phyloP scores from a whole-genome alignment of 1,284 basidiomycete genomes.

The Hypsizygus ulmarius region DNA sequence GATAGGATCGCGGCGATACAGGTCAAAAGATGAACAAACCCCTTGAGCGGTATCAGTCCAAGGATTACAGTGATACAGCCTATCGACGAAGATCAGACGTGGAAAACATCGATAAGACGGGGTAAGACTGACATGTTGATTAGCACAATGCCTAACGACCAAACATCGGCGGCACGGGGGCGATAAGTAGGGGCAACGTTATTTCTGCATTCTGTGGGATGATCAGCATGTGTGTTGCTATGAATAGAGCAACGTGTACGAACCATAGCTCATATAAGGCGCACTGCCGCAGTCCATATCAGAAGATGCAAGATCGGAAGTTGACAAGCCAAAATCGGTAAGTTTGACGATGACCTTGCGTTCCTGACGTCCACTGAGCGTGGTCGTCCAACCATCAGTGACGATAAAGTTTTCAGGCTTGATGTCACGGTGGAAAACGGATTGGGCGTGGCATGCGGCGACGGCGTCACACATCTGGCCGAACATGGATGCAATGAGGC shows the following conservation, averaged over 20 bases:
- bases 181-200: conserved; percentile 92
- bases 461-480: conserved; percentile 97
- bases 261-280: conserved; percentile 98
- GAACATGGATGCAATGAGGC: conserved; percentile 96
- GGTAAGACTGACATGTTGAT: conserved; percentile 81
- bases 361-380: conserved; percentile 56
- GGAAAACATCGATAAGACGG: conserved; percentile 10
- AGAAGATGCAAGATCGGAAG: conserved; percentile 81
- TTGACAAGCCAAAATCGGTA: conserved; percentile 95
- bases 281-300: conserved; percentile 99
- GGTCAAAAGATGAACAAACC: conserved; percentile 79
- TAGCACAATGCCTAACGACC: conserved; percentile 97
- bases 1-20: conserved; percentile 79
- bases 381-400: conserved; percentile 70
- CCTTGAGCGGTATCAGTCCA: conserved; percentile 91
- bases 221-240: conserved; percentile 14
- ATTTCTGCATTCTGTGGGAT: conserved; percentile 86
- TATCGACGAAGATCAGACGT: conserved; percentile 28
- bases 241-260: conserved; percentile 27
- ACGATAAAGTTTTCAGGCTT: conserved; percentile 98
- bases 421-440: conserved; percentile 95
- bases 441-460: conserved; percentile 90
- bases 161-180: conserved; percentile 94
- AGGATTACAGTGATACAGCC: conserved; percentile 97
- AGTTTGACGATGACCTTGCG: conserved; percentile 88